Conservation (phyloP, 768 basidiomycete genomes). For the Psilocybe tampanensis region DNA sequence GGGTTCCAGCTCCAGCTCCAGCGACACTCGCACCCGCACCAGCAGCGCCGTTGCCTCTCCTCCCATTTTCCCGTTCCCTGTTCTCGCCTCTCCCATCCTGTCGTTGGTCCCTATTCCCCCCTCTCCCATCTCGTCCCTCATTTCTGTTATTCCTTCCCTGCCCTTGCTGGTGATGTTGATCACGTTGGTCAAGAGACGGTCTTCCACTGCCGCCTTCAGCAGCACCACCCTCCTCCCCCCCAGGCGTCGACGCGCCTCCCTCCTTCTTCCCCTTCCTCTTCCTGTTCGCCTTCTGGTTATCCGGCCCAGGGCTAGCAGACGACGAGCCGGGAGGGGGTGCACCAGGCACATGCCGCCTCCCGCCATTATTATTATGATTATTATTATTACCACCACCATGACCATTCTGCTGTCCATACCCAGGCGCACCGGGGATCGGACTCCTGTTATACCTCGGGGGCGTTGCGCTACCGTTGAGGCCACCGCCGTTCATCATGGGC, state of each 20-base stretch:
- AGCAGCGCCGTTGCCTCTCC: slow-evolving; percentile 28
- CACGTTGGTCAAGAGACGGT: slow-evolving; percentile 14
- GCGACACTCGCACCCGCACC: too few relatives aligned
- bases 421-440: slow-evolving; percentile 53
- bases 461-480: slow-evolving; percentile 56
- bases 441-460: slow-evolving; percentile 67
- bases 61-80: slow-evolving; percentile 24
- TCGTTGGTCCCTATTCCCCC: slow-evolving; percentile 26
- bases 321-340: slow-evolving; percentile 49
- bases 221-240: slow-evolving; percentile 48
- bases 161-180: slow-evolving; percentile 27
- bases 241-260: slow-evolving; percentile 20
- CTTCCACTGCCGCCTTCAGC: slow-evolving; percentile 35
- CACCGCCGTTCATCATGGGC: slow-evolving; percentile 42
- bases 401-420: slow-evolving; percentile 38
- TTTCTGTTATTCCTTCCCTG: slow-evolving; percentile 4
- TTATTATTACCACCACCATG: slow-evolving; percentile 30
- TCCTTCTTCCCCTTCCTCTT: slow-evolving; percentile 55
- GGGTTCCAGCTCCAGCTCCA: too few relatives aligned
- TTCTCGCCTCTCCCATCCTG: slow-evolving; percentile 1
- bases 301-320: slow-evolving; percentile 46
- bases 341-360: slow-evolving; percentile 75
- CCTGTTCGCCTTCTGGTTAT: slow-evolving; percentile 55
- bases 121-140: neutral
- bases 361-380: slow-evolving; percentile 39